phyloP scores from a whole-genome alignment of 75 land plant genomes.

The Isoetes taiwanensis region DNA sequence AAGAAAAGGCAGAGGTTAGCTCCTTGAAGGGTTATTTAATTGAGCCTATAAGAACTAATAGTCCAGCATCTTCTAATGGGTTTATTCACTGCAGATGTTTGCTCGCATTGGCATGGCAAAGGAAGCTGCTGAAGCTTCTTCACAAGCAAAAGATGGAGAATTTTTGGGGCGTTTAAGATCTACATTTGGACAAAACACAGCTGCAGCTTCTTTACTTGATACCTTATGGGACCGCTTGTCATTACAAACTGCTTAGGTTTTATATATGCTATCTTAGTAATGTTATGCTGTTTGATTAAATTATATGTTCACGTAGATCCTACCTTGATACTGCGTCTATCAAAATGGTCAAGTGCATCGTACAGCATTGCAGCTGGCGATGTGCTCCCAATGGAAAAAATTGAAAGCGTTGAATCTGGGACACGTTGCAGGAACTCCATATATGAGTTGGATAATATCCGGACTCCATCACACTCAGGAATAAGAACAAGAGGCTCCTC shows the following conservation, averaged over 20 bases:
- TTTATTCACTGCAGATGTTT: slow-evolving; percentile 50
- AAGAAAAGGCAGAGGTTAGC: slow-evolving; percentile 90
- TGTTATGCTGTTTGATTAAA: too few species aligned
- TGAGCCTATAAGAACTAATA: not conserved
- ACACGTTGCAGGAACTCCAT: slow-evolving; percentile 96
- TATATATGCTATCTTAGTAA: too few species aligned
- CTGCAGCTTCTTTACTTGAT: slow-evolving; percentile 78
- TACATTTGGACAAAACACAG: slow-evolving; percentile 77
- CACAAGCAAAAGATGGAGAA: slow-evolving; percentile 87
- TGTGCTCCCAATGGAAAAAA: slow-evolving; percentile 92
- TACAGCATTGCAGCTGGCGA: slow-evolving; percentile 77
- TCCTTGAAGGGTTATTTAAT: not conserved
- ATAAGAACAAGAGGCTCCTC: slow-evolving; percentile 86
- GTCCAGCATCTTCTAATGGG: not conserved
- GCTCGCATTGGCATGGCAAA: slow-evolving; percentile 93
- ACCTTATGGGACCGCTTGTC: slow-evolving; percentile 72
- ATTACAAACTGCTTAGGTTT: too few species aligned
- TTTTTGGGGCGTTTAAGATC: slow-evolving; percentile 67
- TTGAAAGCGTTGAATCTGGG: slow-evolving; percentile 83
- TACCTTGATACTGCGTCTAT: slow-evolving; percentile 91
- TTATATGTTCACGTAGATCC: too few species aligned
- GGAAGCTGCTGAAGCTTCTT: slow-evolving; percentile 94
- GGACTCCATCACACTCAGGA: slow-evolving; percentile 96
- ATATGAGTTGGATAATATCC: slow-evolving; percentile 79
- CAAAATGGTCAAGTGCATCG: slow-evolving; percentile 99